Evolutionary conservation across 352 stramenopile genomes (phyloP).

Genomic region (Globisporangium nodosum): DNA sequence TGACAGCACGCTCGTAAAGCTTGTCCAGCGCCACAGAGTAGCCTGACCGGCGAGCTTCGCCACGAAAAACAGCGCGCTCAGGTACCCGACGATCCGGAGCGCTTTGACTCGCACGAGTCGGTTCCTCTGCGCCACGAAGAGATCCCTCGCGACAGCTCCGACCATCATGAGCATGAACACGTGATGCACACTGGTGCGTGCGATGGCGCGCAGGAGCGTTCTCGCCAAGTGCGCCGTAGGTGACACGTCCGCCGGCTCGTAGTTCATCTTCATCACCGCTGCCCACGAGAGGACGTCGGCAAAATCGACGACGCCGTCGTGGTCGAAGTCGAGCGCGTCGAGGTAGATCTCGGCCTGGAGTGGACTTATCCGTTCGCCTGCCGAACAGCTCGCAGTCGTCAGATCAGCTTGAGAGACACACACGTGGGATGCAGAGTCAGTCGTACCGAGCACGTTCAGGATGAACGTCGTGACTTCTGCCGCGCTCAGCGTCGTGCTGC

Average conservation of each 20-base stretch:
- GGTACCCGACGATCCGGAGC: constrained; percentile 9
- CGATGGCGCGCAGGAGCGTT: constrained; percentile 6
- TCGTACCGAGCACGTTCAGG: constrained; percentile 61
- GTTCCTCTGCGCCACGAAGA: constrained; percentile 3
- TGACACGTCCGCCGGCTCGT: constrained; percentile 18
- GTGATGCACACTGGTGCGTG: constrained; percentile 14
- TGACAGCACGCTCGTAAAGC: background rate
- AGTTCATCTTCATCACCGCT: constrained; percentile 63
- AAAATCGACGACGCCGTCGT: constrained; percentile 71
- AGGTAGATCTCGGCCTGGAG: constrained; percentile 53
- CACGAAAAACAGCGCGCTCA: constrained; percentile 17
- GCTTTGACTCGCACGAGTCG: constrained; percentile 2
- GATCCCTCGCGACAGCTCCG: constrained; percentile 5
- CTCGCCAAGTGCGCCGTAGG: background rate
- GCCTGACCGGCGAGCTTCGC: constrained; percentile 13
- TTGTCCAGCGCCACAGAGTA: background rate
- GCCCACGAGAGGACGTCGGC: constrained; percentile 71
- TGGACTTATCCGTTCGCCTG: constrained; percentile 53
- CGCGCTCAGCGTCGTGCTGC: constrained; percentile 51
- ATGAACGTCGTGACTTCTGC: constrained; percentile 64
- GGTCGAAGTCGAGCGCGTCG: constrained; percentile 67
- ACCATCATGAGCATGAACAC: constrained; percentile 27
- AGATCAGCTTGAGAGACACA: background rate
- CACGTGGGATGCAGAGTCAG: too few species aligned
- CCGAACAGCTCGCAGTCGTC: background rate